Evolutionary conservation across 495 filamentous ascomycete species (phyloP), one percentile per base, ranked within the genome.

Genomic region (Eremomyces bilateralis): DNA sequence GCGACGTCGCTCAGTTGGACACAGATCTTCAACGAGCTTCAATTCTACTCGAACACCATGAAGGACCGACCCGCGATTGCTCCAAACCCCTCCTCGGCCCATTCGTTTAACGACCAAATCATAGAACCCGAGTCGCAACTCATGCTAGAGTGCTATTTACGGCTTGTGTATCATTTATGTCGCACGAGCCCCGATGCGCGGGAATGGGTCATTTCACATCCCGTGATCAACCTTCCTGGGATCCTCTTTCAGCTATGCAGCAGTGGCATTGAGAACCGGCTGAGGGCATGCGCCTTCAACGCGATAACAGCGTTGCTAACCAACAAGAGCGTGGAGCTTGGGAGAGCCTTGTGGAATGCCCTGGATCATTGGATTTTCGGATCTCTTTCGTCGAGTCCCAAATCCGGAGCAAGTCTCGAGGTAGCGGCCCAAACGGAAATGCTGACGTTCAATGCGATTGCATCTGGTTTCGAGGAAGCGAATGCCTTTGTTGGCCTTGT

Each of bases 121-220:
- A 69, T 62, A 38, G 69, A 91, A 49, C 82, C 80, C 16, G 90
- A 97, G 51, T 79, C 76, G 31, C 69, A 71, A 12, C 70, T 88
- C 45, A 93, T 94, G 80, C 61, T 95, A 20, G 82, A 93, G 48
- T 82, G 79, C 42, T 93, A 93, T 47, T 62, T 99, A 24, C 71
- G 83, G 6, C 61, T 99, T 4, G 78, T 90, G 38, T 67, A 77
- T 3, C 80, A 85, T 48, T 54, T 94, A 18, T 73, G 69, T 31
- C 57, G 63, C 8, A 61, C 80, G 42, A 83, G 78, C 48, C 56
- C 59, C 25, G 48, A 55, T n/a, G 74, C 79, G 5, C 60, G 81
- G 38, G 51, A 61, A 20, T 85, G 70, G 59, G 58, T 91, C 39
- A 49, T 83, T 10, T 53, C 63, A n/a, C 67, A 76, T 43, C 55